phyloP scores from a whole-genome alignment of 176 grass and related monocot species.

The Canna indica region DNA sequence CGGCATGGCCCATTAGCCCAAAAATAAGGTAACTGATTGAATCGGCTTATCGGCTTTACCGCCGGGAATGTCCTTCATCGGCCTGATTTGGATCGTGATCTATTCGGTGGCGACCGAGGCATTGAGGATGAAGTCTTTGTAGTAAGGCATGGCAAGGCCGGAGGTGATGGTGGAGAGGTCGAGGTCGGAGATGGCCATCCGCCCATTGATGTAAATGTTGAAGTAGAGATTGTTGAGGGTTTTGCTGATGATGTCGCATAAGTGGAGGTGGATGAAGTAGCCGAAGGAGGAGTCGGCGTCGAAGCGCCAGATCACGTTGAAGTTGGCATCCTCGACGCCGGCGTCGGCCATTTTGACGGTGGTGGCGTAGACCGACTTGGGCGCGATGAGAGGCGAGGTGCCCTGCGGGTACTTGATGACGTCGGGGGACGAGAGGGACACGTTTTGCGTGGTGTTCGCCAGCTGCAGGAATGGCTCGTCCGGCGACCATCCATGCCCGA shows the following conservation, averaged over 20 bases:
- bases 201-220: constrained; percentile 59
- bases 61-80: constrained; percentile 55
- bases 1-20: no score
- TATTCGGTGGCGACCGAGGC: constrained; percentile 23
- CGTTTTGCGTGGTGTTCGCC: constrained; percentile 29
- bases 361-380: constrained; percentile 51
- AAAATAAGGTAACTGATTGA: no score
- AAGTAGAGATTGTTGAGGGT: constrained; percentile 82
- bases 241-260: constrained; percentile 85
- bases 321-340: constrained; percentile 31
- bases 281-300: constrained; percentile 49
- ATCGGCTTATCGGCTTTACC: constrained; percentile 21
- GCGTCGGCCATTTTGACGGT: constrained; percentile 62
- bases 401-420: constrained; percentile 58
- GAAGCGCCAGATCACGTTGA: constrained; percentile 76
- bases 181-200: constrained; percentile 59
- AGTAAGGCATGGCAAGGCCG: constrained; percentile 54
- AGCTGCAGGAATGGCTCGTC: constrained; percentile 37
- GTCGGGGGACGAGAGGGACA: constrained; percentile 34
- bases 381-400: constrained; percentile 60
- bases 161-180: constrained; percentile 66
- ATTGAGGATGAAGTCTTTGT: constrained; percentile 77
- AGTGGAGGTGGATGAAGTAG: constrained; percentile 66
- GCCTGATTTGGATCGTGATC: constrained; percentile 51
- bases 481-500: constrained; percentile 47